These are phyloP conservation scores for Spathaspora gorwiae DNA, from an alignment of 805 yeast genomes.

Conservation along the genomic window DNA sequence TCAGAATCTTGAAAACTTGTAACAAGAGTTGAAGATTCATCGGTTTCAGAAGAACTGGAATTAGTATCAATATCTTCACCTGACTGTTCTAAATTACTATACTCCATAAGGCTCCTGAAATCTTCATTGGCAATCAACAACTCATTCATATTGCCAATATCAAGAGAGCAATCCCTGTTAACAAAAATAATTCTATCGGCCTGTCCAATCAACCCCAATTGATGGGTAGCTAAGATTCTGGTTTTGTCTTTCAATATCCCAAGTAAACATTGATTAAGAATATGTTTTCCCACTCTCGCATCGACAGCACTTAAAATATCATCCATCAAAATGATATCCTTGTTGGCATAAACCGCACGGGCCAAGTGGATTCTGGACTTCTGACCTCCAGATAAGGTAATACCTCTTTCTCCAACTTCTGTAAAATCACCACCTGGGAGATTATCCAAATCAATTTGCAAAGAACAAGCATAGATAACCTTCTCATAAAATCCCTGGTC, in stretches of 20 bases:
- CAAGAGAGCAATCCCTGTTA: constrained; percentile 58
- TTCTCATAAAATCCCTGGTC: constrained; percentile 48
- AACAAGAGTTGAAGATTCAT: neutral
- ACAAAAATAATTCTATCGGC: constrained; percentile 73
- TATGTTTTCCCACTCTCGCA: constrained; percentile 77
- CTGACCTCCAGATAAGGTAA: constrained; percentile 85
- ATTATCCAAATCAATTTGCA: constrained; percentile 58
- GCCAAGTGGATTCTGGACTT: constrained; percentile 79
- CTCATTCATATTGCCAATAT: constrained; percentile 57
- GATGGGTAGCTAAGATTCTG: constrained; percentile 79
- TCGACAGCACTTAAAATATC: constrained; percentile 85
- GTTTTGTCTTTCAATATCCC: constrained; percentile 58
- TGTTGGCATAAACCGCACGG: constrained; percentile 68
- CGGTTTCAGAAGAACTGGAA: neutral
- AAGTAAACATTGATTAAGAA: constrained; percentile 62
- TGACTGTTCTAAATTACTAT: constrained; percentile 11
- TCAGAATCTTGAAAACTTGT: neutral
- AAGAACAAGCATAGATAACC: constrained; percentile 62
- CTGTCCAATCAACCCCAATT: constrained; percentile 60
- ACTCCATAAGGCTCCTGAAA: constrained; percentile 37
- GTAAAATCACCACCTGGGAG: constrained; percentile 74
- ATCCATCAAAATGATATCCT: constrained; percentile 66
- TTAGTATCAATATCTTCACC: neutral
- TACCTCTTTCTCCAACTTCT: constrained; percentile 82
- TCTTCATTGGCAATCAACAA: constrained; percentile 36